Evolutionary conservation across 495 filamentous ascomycete genomes (phyloP), one percentile per base, ranked within the genome.

Genomic region (Trichoderma gamsii): DNA sequence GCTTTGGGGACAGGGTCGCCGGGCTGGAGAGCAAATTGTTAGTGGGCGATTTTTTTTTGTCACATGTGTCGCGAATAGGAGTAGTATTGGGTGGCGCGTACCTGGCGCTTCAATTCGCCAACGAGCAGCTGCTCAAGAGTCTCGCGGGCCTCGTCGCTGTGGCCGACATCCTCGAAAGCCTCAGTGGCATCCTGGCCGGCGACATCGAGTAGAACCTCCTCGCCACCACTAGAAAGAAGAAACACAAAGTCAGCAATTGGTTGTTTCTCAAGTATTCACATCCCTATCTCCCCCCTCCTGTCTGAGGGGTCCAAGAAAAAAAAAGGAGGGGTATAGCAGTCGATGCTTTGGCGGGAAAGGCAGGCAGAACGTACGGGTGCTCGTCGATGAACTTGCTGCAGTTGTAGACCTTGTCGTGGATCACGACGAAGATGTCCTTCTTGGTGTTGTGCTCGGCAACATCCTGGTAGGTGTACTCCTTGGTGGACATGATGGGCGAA

Each of bases 121-220:
- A 97, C 87, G 41, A 88, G 80, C 70, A 97, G 82, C 71, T 88
- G 87, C 29, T 89, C 85, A 21, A 99, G 87, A 74, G 97, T 93
- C 83, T 97, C 92, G 66, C 96, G 89, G 69, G 96, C 96, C 84
- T 99, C 96, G 78, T 99, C 96, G 78, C 90, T 95, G 89, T 99
- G 96, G 70, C 96, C 96, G 77, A 99, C 96, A 80, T 99, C 96
- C 83, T 99, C 95, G 78, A 99, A 99, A 68, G 95, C 93, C 80
- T 98, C 96, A 73, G 95, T 96, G 73, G 92, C 90, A 81, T 99
- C 95, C 81, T 97, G 92, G 75, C 95, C 95, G 74, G 84, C 95
- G 71, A 98, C 93, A 76, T 99, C 96, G 72, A 98, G 87, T 41
- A 99, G 83, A 72, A 98, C 95, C 84, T 99, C 96, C 81, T 98